Evolutionary conservation across 2,329 filamentous ascomycete genomes (phyloP).

Genomic region (Grosmannia serpens): DNA sequence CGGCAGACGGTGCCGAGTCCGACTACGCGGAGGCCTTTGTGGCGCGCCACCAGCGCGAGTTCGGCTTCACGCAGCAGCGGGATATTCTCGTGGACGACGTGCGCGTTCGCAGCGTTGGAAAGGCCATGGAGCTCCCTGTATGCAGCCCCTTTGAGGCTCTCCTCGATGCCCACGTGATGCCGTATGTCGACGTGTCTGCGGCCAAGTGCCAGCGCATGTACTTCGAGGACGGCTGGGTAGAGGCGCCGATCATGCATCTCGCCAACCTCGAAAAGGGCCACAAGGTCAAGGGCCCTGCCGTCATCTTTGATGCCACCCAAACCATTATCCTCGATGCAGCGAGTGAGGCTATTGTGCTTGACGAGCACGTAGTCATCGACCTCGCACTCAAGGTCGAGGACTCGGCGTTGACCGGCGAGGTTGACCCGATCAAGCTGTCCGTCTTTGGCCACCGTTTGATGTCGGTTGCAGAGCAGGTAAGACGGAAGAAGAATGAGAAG

Average conservation of each 20-base stretch:
- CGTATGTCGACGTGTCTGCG: constrained; percentile 25
- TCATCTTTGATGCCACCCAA: constrained; percentile 55
- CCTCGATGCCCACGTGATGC: neutral
- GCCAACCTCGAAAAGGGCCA: constrained; percentile 50
- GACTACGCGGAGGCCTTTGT: constrained; percentile 53
- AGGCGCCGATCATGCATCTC: constrained; percentile 57
- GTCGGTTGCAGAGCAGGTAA: constrained; percentile 35
- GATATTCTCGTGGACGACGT: constrained; percentile 65
- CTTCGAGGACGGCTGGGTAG: constrained; percentile 38
- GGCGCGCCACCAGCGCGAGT: constrained; percentile 59
- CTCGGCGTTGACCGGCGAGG: constrained; percentile 13
- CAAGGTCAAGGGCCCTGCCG: constrained; percentile 45
- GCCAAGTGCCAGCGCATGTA: constrained; percentile 47
- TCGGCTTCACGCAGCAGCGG: constrained; percentile 57
- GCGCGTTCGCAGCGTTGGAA: constrained; percentile 51
- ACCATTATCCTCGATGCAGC: constrained; percentile 59
- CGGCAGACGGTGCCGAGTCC: constrained; percentile 36
- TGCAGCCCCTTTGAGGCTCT: neutral
- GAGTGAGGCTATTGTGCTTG: constrained; percentile 49
- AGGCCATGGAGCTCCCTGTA: neutral
- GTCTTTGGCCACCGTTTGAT: constrained; percentile 75
- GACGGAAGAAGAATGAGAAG: no score
- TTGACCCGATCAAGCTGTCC: constrained; percentile 57
- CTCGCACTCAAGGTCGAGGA: constrained; percentile 24
- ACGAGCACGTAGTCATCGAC: constrained; percentile 62